These are phyloP conservation scores for Tardiomyces blankii DNA, from an alignment of 1,139 yeast species.

Conservation along the genomic window DNA sequence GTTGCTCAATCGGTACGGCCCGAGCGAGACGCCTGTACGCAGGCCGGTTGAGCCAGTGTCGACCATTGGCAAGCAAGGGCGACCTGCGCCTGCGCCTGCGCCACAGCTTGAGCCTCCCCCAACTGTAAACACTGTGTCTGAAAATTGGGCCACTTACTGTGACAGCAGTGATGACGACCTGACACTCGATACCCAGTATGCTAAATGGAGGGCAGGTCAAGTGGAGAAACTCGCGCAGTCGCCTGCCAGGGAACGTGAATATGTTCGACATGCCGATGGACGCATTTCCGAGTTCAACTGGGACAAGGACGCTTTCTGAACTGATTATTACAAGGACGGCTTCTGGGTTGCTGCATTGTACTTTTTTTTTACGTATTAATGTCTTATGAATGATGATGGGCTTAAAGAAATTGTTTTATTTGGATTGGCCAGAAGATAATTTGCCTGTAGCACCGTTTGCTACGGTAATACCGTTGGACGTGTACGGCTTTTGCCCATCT, in stretches of 20 bases:
- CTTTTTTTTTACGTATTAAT: background rate
- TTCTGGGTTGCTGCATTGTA: too few species aligned
- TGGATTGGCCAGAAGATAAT: background rate
- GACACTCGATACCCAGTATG: background rate
- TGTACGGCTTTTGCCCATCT: too few species aligned
- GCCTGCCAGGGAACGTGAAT: background rate
- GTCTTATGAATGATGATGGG: background rate
- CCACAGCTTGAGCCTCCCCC: too few species aligned
- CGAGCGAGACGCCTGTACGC: too few species aligned
- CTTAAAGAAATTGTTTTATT: background rate
- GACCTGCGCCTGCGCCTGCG: too few species aligned
- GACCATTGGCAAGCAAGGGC: too few species aligned
- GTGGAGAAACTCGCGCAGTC: background rate
- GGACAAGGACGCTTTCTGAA: constrained; percentile 20
- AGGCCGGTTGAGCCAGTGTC: too few species aligned
- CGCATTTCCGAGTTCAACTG: constrained; percentile 12
- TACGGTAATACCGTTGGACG: too few species aligned
- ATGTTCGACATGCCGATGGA: background rate
- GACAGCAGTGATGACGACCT: constrained; percentile 17
- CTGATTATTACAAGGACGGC: too few species aligned
- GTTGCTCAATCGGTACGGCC: too few species aligned
- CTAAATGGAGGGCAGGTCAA: background rate
- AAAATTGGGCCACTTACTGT: constrained; percentile 16
- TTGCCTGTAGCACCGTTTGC: too few species aligned
- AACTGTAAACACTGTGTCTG: constrained; percentile 7